Conservation (phyloP, 495 filamentous ascomycete species). For the Penicillium fimorum region DNA sequence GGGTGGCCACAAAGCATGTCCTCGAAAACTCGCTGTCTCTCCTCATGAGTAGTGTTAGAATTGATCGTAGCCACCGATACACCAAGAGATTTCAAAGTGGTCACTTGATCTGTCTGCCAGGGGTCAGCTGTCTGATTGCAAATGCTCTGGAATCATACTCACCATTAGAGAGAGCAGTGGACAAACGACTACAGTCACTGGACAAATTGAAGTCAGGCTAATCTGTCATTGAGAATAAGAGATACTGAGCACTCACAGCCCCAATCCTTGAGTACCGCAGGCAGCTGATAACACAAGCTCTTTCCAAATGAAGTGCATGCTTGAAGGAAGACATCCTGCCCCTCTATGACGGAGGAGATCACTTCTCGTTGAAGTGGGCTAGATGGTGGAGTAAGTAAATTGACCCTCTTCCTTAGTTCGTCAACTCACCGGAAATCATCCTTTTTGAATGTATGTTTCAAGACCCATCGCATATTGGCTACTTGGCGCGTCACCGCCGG, state of each 20-base stretch:
- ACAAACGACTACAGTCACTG: conserved; percentile 88
- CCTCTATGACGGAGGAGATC: conserved; percentile 73
- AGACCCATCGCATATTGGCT: conserved; percentile 79
- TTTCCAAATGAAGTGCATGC: conserved; percentile 97
- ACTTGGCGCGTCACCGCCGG: conserved; percentile 22
- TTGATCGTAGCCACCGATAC: conserved; percentile 85
- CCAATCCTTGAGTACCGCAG: conserved; percentile 74
- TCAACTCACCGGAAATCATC: conserved; percentile 60
- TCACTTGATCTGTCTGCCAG: conserved; percentile 81
- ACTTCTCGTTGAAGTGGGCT: conserved; percentile 84
- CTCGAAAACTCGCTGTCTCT: conserved; percentile 65
- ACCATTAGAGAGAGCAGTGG: conserved; percentile 91
- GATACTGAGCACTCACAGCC: conserved; percentile 59
- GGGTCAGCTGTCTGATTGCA: conserved; percentile 1
- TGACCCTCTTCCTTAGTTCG: background rate
- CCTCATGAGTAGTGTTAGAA: conserved; percentile 64
- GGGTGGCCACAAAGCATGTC: conserved; percentile 89
- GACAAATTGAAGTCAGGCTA: conserved; percentile 6
- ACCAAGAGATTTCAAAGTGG: conserved; percentile 67
- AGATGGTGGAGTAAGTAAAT: conserved; percentile 34
- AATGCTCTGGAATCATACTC: conserved; percentile 14
- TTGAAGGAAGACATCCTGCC: conserved; percentile 90
- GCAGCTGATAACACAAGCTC: conserved; percentile 90
- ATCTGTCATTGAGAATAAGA: background rate
- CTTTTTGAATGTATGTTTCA: conserved; percentile 81